These are phyloP conservation scores for Arthroderma uncinatum DNA, from an alignment of 2,329 filamentous ascomycete genomes.

Conservation along the genomic window DNA sequence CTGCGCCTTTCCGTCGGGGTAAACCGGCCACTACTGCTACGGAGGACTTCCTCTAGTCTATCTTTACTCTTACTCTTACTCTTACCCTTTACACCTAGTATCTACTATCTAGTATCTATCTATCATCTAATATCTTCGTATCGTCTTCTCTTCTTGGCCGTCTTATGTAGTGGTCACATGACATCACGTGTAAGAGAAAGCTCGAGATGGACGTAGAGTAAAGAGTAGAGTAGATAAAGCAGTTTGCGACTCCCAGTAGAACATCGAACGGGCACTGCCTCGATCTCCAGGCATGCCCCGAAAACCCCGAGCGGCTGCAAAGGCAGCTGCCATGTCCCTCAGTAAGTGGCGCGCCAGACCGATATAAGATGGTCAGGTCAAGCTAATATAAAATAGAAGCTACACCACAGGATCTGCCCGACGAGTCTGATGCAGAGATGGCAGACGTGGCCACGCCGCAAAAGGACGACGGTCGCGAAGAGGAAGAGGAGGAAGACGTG, in stretches of 20 bases:
- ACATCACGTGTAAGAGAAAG: not conserved
- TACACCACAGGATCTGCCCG: conserved; percentile 30
- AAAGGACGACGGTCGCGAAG: conserved; percentile 24
- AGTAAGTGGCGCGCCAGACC: conserved; percentile 23
- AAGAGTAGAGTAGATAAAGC: no score
- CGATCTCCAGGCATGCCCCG: conserved; percentile 29
- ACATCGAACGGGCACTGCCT: not conserved
- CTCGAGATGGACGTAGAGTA: not conserved
- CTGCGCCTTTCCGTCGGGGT: no score
- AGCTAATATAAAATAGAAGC: conserved; percentile 25
- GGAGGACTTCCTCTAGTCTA: not conserved
- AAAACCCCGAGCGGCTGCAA: conserved; percentile 36
- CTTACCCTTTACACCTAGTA: no score
- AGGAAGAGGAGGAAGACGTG: conserved; percentile 8
- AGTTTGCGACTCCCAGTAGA: not conserved
- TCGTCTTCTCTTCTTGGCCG: not conserved
- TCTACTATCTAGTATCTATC: no score
- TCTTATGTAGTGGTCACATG: not conserved
- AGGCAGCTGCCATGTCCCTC: conserved; percentile 37
- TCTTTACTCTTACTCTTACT: not conserved
- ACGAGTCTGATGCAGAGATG: conserved; percentile 39
- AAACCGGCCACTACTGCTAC: no score
- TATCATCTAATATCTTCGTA: not conserved
- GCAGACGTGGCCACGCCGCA: conserved; percentile 27
- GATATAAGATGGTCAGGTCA: not conserved